Conservation (phyloP, 192 early-diverging fungal species). For the Diversispora epigaea region DNA sequence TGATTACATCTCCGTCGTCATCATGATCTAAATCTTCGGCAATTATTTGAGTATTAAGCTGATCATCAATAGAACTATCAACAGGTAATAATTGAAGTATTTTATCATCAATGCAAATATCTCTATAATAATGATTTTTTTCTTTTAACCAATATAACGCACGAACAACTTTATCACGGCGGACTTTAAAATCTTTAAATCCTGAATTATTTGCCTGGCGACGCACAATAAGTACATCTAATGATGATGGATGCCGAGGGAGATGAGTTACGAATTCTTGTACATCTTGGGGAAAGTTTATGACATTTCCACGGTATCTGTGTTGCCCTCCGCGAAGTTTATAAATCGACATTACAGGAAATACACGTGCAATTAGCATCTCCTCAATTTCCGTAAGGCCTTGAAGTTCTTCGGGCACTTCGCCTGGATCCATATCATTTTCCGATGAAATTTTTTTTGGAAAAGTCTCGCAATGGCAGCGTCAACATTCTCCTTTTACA, state of each 20-base stretch:
- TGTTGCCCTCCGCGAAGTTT: not conserved
- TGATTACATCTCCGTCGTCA: no score
- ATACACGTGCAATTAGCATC: not conserved
- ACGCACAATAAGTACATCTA: not conserved
- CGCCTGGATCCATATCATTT: constrained; percentile 7
- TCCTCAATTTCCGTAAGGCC: not conserved
- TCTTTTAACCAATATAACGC: no score
- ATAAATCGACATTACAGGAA: constrained; percentile 3
- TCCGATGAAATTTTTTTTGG: not conserved
- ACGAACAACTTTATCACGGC: not conserved
- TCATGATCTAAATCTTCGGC: no score
- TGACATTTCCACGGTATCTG: not conserved
- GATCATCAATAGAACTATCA: no score
- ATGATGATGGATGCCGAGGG: not conserved
- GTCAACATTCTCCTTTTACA: no score
- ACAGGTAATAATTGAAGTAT: no score
- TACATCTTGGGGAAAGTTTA: constrained; percentile 10
- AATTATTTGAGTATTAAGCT: no score
- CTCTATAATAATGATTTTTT: no score
- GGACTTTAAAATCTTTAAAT: not conserved
- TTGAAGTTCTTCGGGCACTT: not conserved
- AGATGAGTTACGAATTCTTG: no score
- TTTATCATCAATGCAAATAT: no score
- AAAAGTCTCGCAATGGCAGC: no score
- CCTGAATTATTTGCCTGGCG: not conserved